Conservation (phyloP, 345 rosid species). For the Hibiscus tridactylites region DNA sequence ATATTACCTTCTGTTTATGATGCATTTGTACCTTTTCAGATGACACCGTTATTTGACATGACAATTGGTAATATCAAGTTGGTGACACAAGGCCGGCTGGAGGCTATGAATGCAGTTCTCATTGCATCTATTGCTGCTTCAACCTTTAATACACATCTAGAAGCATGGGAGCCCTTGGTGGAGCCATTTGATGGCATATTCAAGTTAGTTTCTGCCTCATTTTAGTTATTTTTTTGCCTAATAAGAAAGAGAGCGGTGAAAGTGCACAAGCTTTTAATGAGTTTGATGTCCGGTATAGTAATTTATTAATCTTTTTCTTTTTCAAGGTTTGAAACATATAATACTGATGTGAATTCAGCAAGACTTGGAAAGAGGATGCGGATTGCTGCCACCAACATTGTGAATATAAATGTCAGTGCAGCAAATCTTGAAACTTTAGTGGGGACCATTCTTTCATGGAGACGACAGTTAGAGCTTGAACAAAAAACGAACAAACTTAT, state of each 20-base stretch:
- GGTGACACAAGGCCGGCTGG: conserved; percentile 84
- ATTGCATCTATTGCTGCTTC: conserved; percentile 90
- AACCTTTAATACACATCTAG: conserved; percentile 81
- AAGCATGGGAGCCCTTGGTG: conserved; percentile 98
- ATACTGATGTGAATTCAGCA: conserved; percentile 45
- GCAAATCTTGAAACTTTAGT: conserved; percentile 75
- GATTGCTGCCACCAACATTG: conserved; percentile 68
- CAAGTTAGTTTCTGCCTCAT: conserved; percentile 46
- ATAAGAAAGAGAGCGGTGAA: not conserved
- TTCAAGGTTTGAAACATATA: conserved; percentile 87
- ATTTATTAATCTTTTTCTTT: conserved; percentile 8
- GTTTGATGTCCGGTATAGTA: conserved; percentile 7
- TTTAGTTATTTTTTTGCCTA: conserved; percentile 12
- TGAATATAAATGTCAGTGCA: conserved; percentile 83
- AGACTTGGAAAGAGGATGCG: conserved; percentile 77
- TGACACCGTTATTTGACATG: conserved; percentile 84
- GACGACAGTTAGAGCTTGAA: conserved; percentile 81
- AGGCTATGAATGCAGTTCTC: conserved; percentile 96
- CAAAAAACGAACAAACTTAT: conserved; percentile 65
- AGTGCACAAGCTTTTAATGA: conserved; percentile 2
- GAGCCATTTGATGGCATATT: conserved; percentile 99
- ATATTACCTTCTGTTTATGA: not conserved
- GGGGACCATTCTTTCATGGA: conserved; percentile 82
- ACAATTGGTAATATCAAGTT: conserved; percentile 89
- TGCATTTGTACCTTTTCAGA: conserved; percentile 38